Evolutionary conservation across 2,329 filamentous ascomycete genomes (phyloP).

Genomic region (Malbranchea zuffiana): DNA sequence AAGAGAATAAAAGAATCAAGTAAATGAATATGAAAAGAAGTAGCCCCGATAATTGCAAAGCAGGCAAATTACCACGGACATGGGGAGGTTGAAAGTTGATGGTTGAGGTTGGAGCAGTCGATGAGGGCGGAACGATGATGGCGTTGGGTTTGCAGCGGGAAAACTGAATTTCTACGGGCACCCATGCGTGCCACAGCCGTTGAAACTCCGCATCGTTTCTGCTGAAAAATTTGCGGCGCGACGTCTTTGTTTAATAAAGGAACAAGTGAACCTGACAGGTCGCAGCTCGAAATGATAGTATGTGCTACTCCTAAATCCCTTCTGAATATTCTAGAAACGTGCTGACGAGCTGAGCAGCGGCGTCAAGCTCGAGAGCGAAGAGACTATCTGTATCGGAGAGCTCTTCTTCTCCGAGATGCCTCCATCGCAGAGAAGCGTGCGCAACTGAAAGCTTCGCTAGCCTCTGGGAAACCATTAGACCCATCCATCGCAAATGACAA

Average conservation of each 20-base stretch:
- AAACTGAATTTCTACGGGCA: constrained; percentile 9
- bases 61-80: constrained; percentile 1
- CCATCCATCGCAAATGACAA: constrained; percentile 78
- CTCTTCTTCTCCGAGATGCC: constrained; percentile 76
- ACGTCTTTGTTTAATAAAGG: neutral
- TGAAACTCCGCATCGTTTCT: constrained; percentile 10
- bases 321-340: neutral
- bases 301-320: neutral
- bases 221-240: neutral
- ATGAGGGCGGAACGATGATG: constrained; percentile 3
- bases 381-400: constrained; percentile 84
- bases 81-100: constrained; percentile 1
- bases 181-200: neutral
- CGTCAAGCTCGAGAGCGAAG: constrained; percentile 68
- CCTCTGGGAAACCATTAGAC: constrained; percentile 77
- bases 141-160: constrained; percentile 4
- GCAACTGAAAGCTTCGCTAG: constrained; percentile 73
- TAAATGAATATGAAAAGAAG: neutral
- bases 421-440: constrained; percentile 87
- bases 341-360: constrained; percentile 35
- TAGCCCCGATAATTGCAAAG: neutral
- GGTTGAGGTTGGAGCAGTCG: neutral
- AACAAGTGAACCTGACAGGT: too few species aligned
- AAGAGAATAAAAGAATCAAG: neutral
- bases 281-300: constrained; percentile 20